A percentile compares a stretch with the other conserved stretches of the same genome.
Evolutionary conservation across 257 asterid genomes (phyloP).

Genomic region (Apocynum venetum): DNA sequence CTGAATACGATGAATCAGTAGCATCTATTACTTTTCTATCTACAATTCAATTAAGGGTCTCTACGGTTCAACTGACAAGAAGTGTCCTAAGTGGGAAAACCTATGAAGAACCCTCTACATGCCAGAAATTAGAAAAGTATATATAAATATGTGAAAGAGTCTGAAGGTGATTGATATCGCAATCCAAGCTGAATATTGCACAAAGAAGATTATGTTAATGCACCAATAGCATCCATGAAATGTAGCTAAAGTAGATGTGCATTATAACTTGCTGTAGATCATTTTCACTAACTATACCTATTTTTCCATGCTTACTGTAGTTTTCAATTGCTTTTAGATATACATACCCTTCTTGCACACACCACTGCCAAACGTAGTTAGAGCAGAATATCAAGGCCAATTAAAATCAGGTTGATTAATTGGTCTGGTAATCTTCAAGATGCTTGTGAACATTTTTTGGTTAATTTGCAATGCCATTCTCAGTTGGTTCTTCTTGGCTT

Average conservation of each 20-base stretch:
- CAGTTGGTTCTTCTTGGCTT: not conserved
- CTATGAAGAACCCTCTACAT: not conserved
- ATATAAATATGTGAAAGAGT: not conserved
- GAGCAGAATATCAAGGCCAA: not conserved
- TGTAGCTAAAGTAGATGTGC: not conserved
- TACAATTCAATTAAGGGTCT: too few relatives aligned
- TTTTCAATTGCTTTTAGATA: not conserved
- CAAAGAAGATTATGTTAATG: not conserved
- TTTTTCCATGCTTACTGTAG: not conserved
- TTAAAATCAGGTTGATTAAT: not conserved
- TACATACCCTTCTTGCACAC: not conserved
- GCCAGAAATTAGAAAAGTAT: not conserved
- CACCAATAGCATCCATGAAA: not conserved
- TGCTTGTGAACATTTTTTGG: not conserved
- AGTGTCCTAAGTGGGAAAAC: too few relatives aligned
- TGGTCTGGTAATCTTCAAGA: not conserved
- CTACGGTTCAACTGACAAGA: too few relatives aligned
- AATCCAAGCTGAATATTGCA: not conserved
- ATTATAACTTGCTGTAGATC: not conserved
- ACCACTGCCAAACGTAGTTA: not conserved
- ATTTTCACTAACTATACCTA: not conserved
- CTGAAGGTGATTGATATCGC: too few relatives aligned
- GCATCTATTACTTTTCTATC: too few relatives aligned
- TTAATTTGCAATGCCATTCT: not conserved
- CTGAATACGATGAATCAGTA: too few relatives aligned